A percentile compares a stretch with the other conserved stretches of the same genome.
phyloP scores from a whole-genome alignment of 1,284 basidiomycete genomes.

The Rhodotorula mucilaginosa region DNA sequence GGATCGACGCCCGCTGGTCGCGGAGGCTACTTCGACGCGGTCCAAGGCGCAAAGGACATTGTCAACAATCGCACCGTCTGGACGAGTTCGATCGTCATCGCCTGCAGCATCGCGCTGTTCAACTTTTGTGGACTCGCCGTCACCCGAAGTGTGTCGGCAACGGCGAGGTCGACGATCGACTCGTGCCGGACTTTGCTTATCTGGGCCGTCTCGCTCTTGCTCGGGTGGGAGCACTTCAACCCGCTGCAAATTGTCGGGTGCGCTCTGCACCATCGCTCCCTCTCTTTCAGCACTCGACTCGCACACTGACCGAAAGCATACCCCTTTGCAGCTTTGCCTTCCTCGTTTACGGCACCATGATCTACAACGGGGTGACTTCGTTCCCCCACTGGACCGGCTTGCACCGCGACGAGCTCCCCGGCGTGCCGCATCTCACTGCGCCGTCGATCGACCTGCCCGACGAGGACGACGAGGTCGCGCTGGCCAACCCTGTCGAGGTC shows the following conservation, averaged over 20 bases:
- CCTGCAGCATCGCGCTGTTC: constrained; percentile 75
- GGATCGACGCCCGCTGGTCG: constrained; percentile 53
- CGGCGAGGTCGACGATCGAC: constrained; percentile 67
- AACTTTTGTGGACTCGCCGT: constrained; percentile 66
- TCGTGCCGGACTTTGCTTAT: constrained; percentile 93
- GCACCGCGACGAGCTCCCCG: constrained; percentile 25
- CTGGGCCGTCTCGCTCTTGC: constrained; percentile 76
- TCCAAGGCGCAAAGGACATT: constrained; percentile 86
- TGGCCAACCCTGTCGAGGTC: not conserved
- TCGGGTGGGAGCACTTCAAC: constrained; percentile 89
- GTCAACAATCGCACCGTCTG: constrained; percentile 73
- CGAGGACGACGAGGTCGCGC: constrained; percentile 1
- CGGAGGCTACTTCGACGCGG: constrained; percentile 86
- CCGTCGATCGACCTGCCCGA: not conserved
- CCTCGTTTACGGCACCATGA: constrained; percentile 67
- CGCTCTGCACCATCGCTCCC: too few relatives aligned
- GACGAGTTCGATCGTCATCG: constrained; percentile 65
- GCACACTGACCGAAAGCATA: too few relatives aligned
- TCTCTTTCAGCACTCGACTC: too few relatives aligned
- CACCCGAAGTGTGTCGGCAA: constrained; percentile 56
- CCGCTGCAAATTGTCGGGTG: constrained; percentile 81
- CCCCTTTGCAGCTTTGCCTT: constrained; percentile 61
- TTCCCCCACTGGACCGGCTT: constrained; percentile 26
- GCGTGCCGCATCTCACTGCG: not conserved
- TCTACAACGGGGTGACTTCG: constrained; percentile 16